Conservation (phyloP, 371 early-diverging fungal genomes). For the Umbelopsis sp. region DNA sequence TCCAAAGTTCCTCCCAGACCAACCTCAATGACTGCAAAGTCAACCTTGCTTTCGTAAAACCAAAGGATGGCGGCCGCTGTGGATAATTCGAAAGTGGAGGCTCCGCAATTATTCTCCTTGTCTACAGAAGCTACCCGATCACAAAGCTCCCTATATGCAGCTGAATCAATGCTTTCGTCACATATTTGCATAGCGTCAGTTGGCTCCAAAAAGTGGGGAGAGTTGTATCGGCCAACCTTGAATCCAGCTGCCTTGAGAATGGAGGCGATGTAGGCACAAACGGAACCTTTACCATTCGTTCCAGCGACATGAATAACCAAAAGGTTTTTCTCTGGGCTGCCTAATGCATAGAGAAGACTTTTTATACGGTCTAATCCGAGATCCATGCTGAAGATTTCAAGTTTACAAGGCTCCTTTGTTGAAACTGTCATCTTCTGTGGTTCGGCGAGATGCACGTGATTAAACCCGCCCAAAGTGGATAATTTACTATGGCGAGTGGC, state of each 20-base stretch:
- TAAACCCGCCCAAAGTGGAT: too few species aligned
- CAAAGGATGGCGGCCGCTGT: conserved; percentile 64
- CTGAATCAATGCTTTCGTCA: conserved; percentile 43
- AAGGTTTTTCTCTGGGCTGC: conserved; percentile 58
- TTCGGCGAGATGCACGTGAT: too few species aligned
- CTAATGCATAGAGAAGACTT: conserved; percentile 58
- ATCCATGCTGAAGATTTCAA: conserved; percentile 43
- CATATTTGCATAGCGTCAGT: conserved; percentile 69
- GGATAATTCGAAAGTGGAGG: conserved; percentile 64
- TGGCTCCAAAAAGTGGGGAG: conserved; percentile 76
- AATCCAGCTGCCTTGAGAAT: conserved; percentile 48
- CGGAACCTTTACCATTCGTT: conserved; percentile 85
- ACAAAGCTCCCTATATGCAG: conserved; percentile 38
- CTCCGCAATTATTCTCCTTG: conserved; percentile 27
- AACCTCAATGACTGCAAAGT: conserved; percentile 79
- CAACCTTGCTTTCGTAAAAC: conserved; percentile 56
- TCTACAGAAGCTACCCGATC: conserved; percentile 37
- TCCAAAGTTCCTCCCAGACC: conserved; percentile 84
- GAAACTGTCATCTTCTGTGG: too few species aligned
- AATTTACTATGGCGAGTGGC: too few species aligned
- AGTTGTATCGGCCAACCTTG: conserved; percentile 70
- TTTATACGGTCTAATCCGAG: conserved; percentile 71
- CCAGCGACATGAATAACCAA: conserved; percentile 79
- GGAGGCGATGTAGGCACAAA: conserved; percentile 60
- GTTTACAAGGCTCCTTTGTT: neutral